Base-by-base conservation (phyloP, 2,329 filamentous ascomycete species). In the Colletotrichum eleusines region DNA sequence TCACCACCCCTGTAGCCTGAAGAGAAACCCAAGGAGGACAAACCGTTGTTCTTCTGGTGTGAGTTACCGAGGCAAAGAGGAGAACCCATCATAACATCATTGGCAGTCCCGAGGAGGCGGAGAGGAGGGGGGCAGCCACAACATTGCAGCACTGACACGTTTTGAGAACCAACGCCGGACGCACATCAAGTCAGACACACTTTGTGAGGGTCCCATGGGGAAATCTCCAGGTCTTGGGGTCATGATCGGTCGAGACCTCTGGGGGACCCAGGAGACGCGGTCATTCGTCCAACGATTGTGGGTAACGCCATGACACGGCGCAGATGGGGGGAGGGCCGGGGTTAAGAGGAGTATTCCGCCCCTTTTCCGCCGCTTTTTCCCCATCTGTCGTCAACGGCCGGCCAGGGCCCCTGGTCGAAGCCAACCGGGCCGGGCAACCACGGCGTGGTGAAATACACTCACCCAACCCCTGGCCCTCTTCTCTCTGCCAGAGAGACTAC, bases 171-270 rank as follows among this genome's bases (percentile, higher is more conserved):
- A 67, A 68, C 28, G 64, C 64, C 44, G 40, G 16, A 61, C 42
- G 50, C 33, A 26, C 55, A n/a, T 26, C 20, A 57, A 28, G 51
- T 44, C 54, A 44, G 53, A 38, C 44, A 31, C n/a, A 40, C 31
- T n/a, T 26, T 40, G 26, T 16, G 53, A 63, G 64, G 64, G 64
- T 48, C 68, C 68, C 64, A 69, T 71, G 68, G 68, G 68, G 68
- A 71, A 68, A 48, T 63, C 58, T 59, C 58, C 46, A 42, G 38
- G 31, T 14, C 46, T 59, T 44, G 58, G 42, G 59, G 46, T 64
- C 53, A 68, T 46, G 64, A 58, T 59, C 64, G 68, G 68, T 71
- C 68, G 58, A 68, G 68, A 71, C 64, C 54, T 71, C 68, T 54
- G 68, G 68, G 68, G 68, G 33, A 63, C 53, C 63, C 54, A 59